Conservation (phyloP, 2,329 filamentous ascomycete species). For the Apiospora koreana region DNA sequence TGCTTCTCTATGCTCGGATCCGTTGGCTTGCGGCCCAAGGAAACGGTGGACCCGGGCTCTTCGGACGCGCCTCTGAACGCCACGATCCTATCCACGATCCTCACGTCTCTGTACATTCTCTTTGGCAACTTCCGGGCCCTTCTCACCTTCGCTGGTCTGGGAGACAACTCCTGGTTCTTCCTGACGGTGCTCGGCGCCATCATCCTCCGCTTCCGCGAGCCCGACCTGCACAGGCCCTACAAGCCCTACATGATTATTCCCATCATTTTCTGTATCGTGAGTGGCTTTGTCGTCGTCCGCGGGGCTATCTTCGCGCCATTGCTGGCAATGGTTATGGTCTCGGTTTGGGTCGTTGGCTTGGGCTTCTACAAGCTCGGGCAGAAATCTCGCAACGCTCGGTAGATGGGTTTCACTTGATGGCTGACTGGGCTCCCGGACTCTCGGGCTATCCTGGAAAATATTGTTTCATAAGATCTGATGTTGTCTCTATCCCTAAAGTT, state of each 20-base stretch:
- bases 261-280: conserved; percentile 55
- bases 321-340: conserved; percentile 53
- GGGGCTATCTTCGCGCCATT: conserved; percentile 60
- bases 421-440: not conserved
- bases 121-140: conserved; percentile 63
- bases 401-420: not conserved
- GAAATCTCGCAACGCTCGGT: not conserved
- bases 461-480: not conserved
- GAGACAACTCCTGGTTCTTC: conserved; percentile 66
- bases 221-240: conserved; percentile 55
- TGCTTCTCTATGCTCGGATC: conserved; percentile 46
- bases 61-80: conserved; percentile 58
- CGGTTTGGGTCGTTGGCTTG: conserved; percentile 51
- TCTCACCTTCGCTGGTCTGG: conserved; percentile 60
- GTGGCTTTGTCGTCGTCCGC: conserved; percentile 59
- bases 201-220: conserved; percentile 57
- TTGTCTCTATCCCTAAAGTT: not conserved
- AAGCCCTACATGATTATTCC: conserved; percentile 54
- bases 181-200: conserved; percentile 61
- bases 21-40: conserved; percentile 33
- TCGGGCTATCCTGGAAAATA: not conserved
- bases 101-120: conserved; percentile 59
- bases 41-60: conserved; percentile 14
- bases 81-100: conserved; percentile 47
- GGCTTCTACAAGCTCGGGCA: conserved; percentile 36